Percentiles rank a stretch among this genome's conserved stretches.
Conservation (phyloP, 2,329 filamentous ascomycete genomes). For the Nemania serpens region DNA sequence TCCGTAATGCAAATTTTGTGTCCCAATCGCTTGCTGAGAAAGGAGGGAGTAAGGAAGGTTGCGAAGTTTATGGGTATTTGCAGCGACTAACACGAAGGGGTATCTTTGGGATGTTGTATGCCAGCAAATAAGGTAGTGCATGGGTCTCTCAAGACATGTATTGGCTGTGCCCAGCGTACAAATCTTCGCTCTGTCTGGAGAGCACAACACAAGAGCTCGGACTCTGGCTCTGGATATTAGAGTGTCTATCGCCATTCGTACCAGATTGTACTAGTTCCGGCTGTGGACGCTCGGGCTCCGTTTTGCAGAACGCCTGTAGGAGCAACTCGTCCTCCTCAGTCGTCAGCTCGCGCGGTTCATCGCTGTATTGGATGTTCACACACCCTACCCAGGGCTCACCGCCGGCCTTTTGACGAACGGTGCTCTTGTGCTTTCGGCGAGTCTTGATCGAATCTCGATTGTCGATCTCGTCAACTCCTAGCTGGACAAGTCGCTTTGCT, state of each 20-base stretch:
- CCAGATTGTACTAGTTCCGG: slow-evolving; percentile 22
- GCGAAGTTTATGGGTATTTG: neutral
- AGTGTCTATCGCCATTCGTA: slow-evolving; percentile 28
- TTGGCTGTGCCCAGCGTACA: slow-evolving; percentile 29
- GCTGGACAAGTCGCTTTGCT: slow-evolving; percentile 54
- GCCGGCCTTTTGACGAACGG: slow-evolving; percentile 29
- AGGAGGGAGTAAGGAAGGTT: neutral
- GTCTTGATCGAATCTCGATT: slow-evolving; percentile 47
- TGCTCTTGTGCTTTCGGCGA: slow-evolving; percentile 47
- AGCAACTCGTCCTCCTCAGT: slow-evolving; percentile 41
- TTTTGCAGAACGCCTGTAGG: slow-evolving; percentile 37
- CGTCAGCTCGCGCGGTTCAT: slow-evolving; percentile 35
- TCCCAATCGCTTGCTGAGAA: slow-evolving; percentile 12
- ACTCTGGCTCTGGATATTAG: slow-evolving; percentile 41
- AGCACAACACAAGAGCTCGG: too few species aligned
- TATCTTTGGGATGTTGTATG: slow-evolving; percentile 6
- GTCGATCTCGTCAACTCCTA: slow-evolving; percentile 52
- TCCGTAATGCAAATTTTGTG: slow-evolving; percentile 13
- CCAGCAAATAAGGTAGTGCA: neutral
- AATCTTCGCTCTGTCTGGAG: slow-evolving; percentile 32
- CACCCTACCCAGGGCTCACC: slow-evolving; percentile 29
- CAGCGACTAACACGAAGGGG: slow-evolving; percentile 19
- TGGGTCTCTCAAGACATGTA: slow-evolving; percentile 23
- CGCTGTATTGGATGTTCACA: slow-evolving; percentile 28
- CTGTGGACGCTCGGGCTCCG: slow-evolving; percentile 23